Conservation (phyloP, 345 rosid genomes). For the Syzygium grande region DNA sequence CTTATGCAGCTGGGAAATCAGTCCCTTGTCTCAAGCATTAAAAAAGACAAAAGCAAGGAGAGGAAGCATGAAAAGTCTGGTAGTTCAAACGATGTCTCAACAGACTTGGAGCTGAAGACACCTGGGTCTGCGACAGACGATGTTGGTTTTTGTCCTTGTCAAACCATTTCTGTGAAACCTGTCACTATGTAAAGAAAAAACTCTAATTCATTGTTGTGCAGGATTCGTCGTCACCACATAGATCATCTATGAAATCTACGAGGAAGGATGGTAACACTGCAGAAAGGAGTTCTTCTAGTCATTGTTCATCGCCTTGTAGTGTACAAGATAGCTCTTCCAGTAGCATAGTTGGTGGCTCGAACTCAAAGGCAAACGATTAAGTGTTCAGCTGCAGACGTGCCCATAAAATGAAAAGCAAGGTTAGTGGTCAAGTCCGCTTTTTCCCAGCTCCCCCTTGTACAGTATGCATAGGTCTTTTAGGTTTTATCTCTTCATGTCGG, state of each 20-base stretch:
- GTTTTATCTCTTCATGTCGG: not conserved
- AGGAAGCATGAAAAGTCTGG: conserved; percentile 43
- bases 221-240: conserved; percentile 42
- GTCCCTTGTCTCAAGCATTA: conserved; percentile 29
- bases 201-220: conserved; percentile 13
- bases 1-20: conserved; percentile 24
- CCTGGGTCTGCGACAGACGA: conserved; percentile 71
- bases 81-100: conserved; percentile 60
- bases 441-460: not conserved
- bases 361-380: conserved; percentile 12
- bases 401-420: not conserved
- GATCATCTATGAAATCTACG: conserved; percentile 31
- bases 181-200: not conserved
- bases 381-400: not conserved
- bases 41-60: conserved; percentile 46
- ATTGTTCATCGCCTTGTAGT: conserved; percentile 66
- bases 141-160: conserved; percentile 22
- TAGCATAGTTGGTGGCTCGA: conserved; percentile 50
- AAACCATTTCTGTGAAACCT: not conserved
- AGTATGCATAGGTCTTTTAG: not conserved
- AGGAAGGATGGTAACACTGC: conserved; percentile 30
- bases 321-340: conserved; percentile 66
- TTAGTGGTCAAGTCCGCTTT: not conserved
- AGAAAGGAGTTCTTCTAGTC: conserved; percentile 54
- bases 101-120: conserved; percentile 82